Evolutionary conservation across 1,284 basidiomycete genomes (phyloP), one percentile per base, ranked within the genome.

Genomic region (Spongispora temasekensis): DNA sequence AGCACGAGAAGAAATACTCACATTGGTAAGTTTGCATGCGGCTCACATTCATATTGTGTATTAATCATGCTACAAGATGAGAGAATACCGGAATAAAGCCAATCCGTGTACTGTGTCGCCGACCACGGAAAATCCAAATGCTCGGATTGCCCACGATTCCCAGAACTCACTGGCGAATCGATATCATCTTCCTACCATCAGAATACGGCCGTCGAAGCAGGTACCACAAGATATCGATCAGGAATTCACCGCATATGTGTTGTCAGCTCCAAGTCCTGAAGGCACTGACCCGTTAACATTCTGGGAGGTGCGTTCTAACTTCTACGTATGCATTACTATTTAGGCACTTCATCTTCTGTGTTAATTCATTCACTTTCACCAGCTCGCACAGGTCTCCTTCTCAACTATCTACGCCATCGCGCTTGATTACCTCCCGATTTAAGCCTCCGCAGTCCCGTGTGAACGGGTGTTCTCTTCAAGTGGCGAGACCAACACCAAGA

Each of bases 401-500:
- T 37, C 56, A 0, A 57, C 56, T 7, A 52, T 57, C n/a, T 57
- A 52, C 27, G 28, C 23, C 1, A 53, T 57, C 3, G 21, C 27
- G 5, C 50, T 57, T 6, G 21, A 57, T 57, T 32, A n/a, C n/a
- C n/a, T n/a, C n/a, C n/a, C n/a, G n/a, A n/a, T n/a, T n/a, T 50
- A 57, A 32, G 46, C 58, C 32, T 59, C 35, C 3, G n/a, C 30
- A 2, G 53, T 55, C n/a, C 58, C 46, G 2, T 59, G 53, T 21
- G 58, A 59, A 34, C 17, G 17, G 0, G 21, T 55, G 7, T 59
- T 59, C 21, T 59, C 58, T 5, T 59, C 58, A 21, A 59, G 58
- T 13, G 30, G 40, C 19, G 21, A 58, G 35, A 58, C 51, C 30
- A 32, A 52, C 8, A 58, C 17, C 8, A 52, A 42, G 35, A 30